Conservation (phyloP, 768 basidiomycete genomes). For the Pholiota conissans region DNA sequence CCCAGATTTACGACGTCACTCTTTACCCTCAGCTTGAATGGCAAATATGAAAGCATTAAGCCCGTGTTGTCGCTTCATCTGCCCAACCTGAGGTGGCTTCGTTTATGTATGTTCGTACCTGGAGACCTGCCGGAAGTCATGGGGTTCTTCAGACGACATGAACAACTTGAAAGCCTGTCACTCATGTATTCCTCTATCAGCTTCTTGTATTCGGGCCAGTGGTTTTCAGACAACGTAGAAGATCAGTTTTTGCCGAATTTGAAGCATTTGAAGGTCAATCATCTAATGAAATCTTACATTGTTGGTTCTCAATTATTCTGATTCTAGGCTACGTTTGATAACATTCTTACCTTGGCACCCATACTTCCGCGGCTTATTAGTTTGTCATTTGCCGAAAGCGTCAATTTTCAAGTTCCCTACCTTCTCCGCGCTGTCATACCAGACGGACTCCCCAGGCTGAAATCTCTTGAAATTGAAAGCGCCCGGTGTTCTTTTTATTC, state of each 20-base stretch:
- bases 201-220: too few species aligned
- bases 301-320: neutral
- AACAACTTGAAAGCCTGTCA: neutral
- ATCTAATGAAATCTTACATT: neutral
- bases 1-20: too few species aligned
- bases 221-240: neutral
- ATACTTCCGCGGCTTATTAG: constrained; percentile 11
- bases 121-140: neutral
- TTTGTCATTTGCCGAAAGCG: constrained; percentile 4
- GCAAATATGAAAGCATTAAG: neutral
- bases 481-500: too few species aligned
- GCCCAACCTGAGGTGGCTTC: neutral
- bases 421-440: constrained; percentile 17
- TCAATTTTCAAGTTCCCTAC: constrained; percentile 20
- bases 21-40: neutral
- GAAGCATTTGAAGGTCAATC: neutral
- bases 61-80: neutral
- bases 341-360: constrained; percentile 5
- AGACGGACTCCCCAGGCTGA: constrained; percentile 12
- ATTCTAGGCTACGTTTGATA: constrained; percentile 9
- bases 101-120: neutral
- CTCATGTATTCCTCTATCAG: neutral
- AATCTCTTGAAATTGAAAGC: constrained; percentile 14
- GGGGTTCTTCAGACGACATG: neutral
- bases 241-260: neutral